Conservation (phyloP, 2,329 filamentous ascomycete genomes). For the Volutella citrinella region DNA sequence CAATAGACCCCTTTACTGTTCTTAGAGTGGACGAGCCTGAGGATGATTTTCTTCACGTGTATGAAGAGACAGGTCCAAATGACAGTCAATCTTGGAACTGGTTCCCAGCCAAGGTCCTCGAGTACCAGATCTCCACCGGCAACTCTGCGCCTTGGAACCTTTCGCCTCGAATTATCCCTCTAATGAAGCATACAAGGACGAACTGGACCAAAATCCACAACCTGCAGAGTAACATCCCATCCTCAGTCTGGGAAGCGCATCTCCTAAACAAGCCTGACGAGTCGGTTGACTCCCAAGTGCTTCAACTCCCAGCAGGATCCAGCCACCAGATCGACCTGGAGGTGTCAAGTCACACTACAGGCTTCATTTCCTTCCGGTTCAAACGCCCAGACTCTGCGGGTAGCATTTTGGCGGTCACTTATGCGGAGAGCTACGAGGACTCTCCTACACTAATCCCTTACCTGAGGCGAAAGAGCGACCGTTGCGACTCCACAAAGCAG, state of each 20-base stretch:
- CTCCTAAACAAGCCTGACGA: too few relatives aligned
- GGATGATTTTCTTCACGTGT: constrained; percentile 15
- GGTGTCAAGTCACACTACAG: neutral
- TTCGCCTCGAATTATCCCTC: neutral
- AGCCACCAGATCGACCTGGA: constrained; percentile 1
- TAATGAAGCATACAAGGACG: neutral
- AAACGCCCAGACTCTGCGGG: neutral
- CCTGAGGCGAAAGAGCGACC: neutral
- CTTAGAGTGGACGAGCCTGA: constrained; percentile 11
- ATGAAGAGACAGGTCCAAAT: constrained; percentile 3
- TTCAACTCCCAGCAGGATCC: neutral
- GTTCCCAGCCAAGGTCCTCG: constrained; percentile 3
- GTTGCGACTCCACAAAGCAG: neutral
- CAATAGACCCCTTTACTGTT: constrained; percentile 5
- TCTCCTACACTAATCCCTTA: neutral
- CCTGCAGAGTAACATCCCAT: too few relatives aligned
- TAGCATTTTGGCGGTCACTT: neutral
- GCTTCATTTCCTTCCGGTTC: neutral
- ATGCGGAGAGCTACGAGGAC: constrained; percentile 4
- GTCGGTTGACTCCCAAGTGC: too few relatives aligned
- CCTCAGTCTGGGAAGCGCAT: too few relatives aligned
- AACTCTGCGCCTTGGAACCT: constrained; percentile 2
- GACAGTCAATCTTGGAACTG: neutral
- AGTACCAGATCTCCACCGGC: neutral
- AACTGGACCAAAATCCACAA: too few relatives aligned